Percentiles rank a stretch among this genome's conserved stretches.
Evolutionary conservation across 768 basidiomycete species (phyloP).

Genomic region (Mycena galericulata): DNA sequence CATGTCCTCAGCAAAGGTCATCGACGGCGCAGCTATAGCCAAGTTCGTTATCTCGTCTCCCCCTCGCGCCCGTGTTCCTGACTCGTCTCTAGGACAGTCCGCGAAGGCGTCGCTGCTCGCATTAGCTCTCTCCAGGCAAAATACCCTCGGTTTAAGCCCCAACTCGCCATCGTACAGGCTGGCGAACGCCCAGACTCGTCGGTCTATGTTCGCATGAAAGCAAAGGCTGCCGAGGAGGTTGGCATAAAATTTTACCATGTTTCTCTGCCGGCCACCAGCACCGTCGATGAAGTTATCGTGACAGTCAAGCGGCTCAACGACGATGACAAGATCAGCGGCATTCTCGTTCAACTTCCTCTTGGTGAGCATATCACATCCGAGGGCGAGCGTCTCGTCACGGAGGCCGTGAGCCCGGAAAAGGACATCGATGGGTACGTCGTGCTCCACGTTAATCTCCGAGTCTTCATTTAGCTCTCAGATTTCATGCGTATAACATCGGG

Average conservation of each 20-base stretch:
- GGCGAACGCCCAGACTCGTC: constrained; percentile 92
- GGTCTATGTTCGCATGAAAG: constrained; percentile 97
- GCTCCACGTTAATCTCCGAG: constrained; percentile 4
- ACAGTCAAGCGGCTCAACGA: constrained; percentile 86
- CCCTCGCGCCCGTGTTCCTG: constrained; percentile 23
- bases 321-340: constrained; percentile 85
- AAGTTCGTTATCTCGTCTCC: constrained; percentile 65
- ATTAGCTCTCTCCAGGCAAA: constrained; percentile 73
- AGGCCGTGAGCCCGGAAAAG: constrained; percentile 92
- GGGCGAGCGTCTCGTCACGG: constrained; percentile 92
- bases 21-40: constrained; percentile 88
- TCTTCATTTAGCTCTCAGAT: constrained; percentile 60
- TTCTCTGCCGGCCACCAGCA: constrained; percentile 72
- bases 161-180: constrained; percentile 93
- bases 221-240: constrained; percentile 93
- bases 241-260: constrained; percentile 92
- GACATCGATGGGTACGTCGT: constrained; percentile 91
- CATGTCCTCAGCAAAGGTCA: constrained; percentile 63
- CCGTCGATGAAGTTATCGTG: constrained; percentile 80
- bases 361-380: constrained; percentile 84
- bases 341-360: constrained; percentile 96
- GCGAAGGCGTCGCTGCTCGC: constrained; percentile 76
- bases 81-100: constrained; percentile 73
- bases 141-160: constrained; percentile 91
- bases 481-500: constrained; percentile 99